Base-by-base conservation (phyloP, 345 rosid species). In the Conringia planisiliqua region DNA sequence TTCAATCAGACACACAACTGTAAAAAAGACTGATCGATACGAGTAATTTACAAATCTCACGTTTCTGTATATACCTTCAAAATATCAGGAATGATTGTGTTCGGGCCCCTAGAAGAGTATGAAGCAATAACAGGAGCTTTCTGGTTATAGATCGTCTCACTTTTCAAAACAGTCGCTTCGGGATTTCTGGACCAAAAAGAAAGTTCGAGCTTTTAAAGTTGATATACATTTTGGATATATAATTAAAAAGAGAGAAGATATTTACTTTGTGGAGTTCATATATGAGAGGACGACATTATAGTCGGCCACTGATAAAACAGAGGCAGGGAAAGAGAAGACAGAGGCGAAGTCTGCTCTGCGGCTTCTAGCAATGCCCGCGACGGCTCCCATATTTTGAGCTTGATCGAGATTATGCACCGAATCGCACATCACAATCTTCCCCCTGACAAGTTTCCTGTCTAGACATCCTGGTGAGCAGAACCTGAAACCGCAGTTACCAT, bases 61-160 rank as follows among this genome's bases (percentile, higher is more conserved):
- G 6, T 46, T 54, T 36, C 5, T 26, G n/a, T 24, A 17, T 8
- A 14, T 72, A 83, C 86, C 88, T 88, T 85, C 48, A 87, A 83
- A 63, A 82, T 68, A 44, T 84, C 85, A 24, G 74, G 69, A 60
- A 85, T 74, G 60, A 84, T 14, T 42, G 59, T 35, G 75, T 83
- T 84, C 17, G 92, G 89, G 17, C 92, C 88, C 66, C 88, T 82
- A 3, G 87, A 86, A 6, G 90, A 86, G 56, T 79, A 86, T 1
- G 81, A 74, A 43, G 75, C 77, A 18, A 85, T 71, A 5, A 52
- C 9, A 0, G 87, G 85, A 38, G 85, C 83, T 32, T 2, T 64
- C 39, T 74, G 58, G 24, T 81, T 70, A 36, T 46, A 76, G 35
- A 62, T 65, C 0, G 66, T 33, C 63, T 81, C 82, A 67, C 80